Base-by-base conservation (phyloP, 306 rosid species). In the Cajanus cajan region DNA sequence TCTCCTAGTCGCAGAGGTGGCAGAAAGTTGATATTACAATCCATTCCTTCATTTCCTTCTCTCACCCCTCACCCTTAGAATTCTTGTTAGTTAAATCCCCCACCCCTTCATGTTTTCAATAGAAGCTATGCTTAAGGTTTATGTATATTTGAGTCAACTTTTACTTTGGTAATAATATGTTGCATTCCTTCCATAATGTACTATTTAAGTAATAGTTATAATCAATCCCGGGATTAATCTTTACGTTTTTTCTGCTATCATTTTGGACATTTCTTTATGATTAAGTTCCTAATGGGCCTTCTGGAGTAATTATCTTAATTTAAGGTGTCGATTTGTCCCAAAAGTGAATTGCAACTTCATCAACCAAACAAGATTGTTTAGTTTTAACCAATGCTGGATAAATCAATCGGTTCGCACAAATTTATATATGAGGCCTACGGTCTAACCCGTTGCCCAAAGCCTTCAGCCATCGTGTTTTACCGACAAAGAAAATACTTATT, bases 31-130 rank as follows among this genome's bases (percentile, higher is more conserved):
- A 92, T 92, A 63, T 75, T 92, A 52, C 98, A 90, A 52, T 92
- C 97, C n/a, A 94, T 94, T 74, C 97, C 97, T 33, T 88, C 97
- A 8, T 92, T 90, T 82, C 95, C 98, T 64, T 87, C 95, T 73
- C 92, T 91, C 76, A 87, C 89, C 72, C 80, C 90, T 36, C 92
- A 85, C 73, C 92, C 89, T 48, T 90, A 77, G 84, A 76, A 50
- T 52, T 57, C 15, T 55, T 79, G 67, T 16, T 67, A 73, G 78
- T 84, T 76, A 69, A 36, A 40, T 10, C 73, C 36, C 57, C 33
- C 18, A 11, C 16, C 44, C 18, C 14, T 25, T 37, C 68, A 69
- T 71, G 78, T 51, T 14, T 16, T 22, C 75, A 31, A n/a, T 24
- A 79, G 40, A 62, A 69, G 50, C 40, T 43, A 44, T 76, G 79